Evolutionary conservation across 2,329 filamentous ascomycete genomes (phyloP).

Genomic region (Exophiala calicioides): DNA sequence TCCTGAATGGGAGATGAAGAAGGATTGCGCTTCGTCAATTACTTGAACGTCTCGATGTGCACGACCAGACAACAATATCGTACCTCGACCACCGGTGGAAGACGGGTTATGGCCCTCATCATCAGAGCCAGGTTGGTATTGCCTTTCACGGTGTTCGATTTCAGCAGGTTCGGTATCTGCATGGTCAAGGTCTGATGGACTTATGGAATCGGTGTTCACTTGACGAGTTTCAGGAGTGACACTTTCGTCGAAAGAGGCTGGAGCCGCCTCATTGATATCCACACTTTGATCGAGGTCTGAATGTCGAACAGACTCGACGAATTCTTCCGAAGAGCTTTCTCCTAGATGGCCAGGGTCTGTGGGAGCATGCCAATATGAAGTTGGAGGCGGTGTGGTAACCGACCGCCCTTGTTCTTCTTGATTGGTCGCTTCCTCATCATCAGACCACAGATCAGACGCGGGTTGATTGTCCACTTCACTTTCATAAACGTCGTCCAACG

Average conservation of each 20-base stretch:
- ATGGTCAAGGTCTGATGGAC: constrained; percentile 4
- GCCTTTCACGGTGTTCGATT: constrained; percentile 13
- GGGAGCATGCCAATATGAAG: not conserved
- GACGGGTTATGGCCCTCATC: constrained; percentile 5
- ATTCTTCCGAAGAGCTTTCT: not conserved
- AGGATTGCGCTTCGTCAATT: constrained; percentile 10
- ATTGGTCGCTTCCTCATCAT: constrained; percentile 2
- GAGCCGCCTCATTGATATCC: too few species aligned
- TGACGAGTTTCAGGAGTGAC: too few species aligned
- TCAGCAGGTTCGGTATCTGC: constrained; percentile 13
- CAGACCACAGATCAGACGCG: constrained; percentile 22
- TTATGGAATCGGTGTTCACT: too few species aligned
- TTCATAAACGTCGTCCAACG: constrained; percentile 17
- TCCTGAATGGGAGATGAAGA: too few species aligned
- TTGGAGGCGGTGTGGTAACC: not conserved
- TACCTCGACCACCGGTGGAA: constrained; percentile 8
- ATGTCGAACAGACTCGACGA: not conserved
- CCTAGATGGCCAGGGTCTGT: not conserved
- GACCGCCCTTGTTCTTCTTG: too few species aligned
- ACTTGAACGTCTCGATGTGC: constrained; percentile 10
- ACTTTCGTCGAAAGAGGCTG: too few species aligned
- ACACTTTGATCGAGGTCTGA: not conserved
- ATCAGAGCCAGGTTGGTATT: constrained; percentile 11
- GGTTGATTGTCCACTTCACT: constrained; percentile 22
- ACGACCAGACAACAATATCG: constrained; percentile 11